Conservation (phyloP, 495 filamentous ascomycete genomes). For the Penicillium flavigenum region DNA sequence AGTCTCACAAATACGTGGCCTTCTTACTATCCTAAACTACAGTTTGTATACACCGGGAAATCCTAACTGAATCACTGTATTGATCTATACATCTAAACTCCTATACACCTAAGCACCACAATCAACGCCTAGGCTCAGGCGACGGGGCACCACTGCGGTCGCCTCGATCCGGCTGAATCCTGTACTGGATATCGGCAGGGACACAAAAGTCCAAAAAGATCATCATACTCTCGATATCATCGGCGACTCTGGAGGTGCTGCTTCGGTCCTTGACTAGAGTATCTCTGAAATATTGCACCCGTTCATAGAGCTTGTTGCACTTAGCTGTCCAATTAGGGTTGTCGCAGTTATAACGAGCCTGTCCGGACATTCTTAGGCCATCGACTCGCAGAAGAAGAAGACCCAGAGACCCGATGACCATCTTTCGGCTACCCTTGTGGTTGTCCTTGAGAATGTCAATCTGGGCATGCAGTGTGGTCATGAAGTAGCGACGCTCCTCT, state of each 20-base stretch:
- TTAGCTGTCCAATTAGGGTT: neutral
- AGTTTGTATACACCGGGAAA: neutral
- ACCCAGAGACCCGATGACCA: neutral
- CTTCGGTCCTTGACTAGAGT: neutral
- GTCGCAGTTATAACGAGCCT: neutral
- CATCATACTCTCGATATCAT: constrained; percentile 1
- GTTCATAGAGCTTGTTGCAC: neutral
- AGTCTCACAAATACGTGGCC: neutral
- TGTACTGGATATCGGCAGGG: neutral
- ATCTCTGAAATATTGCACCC: neutral
- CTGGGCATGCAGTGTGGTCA: constrained; percentile 5
- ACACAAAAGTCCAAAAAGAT: constrained; percentile 1
- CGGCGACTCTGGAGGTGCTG: neutral
- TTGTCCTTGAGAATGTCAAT: constrained; percentile 13
- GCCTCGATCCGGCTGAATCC: neutral
- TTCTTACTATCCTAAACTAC: neutral
- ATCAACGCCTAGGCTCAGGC: neutral
- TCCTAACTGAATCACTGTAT: neutral
- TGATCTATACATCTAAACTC: neutral
- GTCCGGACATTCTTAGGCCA: neutral
- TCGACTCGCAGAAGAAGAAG: neutral
- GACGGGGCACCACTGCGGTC: constrained; percentile 12
- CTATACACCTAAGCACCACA: neutral
- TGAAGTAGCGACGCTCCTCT: neutral
- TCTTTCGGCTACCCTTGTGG: neutral